Evolutionary conservation across 1,139 yeast species (phyloP), one percentile per base, ranked within the genome.

Genomic region (Saccharomyces hybrid): DNA sequence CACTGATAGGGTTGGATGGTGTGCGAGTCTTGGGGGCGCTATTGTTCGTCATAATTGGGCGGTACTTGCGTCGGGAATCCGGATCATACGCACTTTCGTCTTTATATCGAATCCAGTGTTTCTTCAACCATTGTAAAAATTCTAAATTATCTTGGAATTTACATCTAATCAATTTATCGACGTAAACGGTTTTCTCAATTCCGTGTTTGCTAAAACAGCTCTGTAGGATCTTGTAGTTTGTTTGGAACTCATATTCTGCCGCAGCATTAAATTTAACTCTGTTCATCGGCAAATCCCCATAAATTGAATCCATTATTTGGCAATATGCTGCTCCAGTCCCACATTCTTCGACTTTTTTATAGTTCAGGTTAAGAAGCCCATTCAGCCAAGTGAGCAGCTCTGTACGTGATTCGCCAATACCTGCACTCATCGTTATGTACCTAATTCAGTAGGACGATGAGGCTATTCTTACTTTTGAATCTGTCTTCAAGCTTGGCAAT

Each of bases 321-420:
- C 98, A 90, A 69, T 88, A 91, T 2, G 89, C 95, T 0, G 96
- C 97, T 3, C 99, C 99, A 2, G 86, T 83, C 20, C 99, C 99
- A 68, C 97, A 86, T 70, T 90, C 93, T 67, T 95, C 99, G 2
- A 93, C 86, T 65, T 87, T 88, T 52, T 83, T 77, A 63, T 87
- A 81, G 59, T 83, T 77, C 47, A 90, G 71, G 52, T 79, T 79
- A 48, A 89, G 76, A 5, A 88, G 79, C 51, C 79, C 75, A 67
- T 91, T 91, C 61, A 93, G 78, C 98, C 99, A 95, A 56, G 78
- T 80, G 57, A 95, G 73, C 30, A 93, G 79, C 63, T 90, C 97
- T 50, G 85, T 82, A 63, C 98, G 81, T 28, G 95, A 86, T 65
- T 86, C 90, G 32, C 88, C 87, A 65, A 82, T 71, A 13, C 70